A percentile compares a stretch with the other conserved stretches of the same genome.
Conservation (phyloP, 2,329 filamentous ascomycete species). For the Rhynchosporium secalis region DNA sequence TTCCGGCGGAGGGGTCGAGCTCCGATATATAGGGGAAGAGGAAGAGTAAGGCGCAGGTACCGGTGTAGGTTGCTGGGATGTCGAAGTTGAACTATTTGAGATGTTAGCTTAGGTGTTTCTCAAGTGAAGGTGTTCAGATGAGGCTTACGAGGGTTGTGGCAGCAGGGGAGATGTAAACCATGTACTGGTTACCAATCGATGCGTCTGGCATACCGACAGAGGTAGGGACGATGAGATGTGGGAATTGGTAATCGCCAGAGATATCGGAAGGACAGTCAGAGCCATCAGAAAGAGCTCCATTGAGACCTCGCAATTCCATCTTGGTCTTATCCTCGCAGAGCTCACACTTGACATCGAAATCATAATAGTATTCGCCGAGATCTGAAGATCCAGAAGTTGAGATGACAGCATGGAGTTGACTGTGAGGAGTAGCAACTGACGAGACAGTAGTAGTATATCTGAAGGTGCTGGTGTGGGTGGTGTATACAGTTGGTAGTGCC, state of each 20-base stretch:
- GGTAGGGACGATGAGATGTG: constrained; percentile 37
- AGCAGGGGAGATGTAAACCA: constrained; percentile 31
- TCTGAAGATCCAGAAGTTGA: not conserved
- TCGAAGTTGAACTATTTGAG: constrained; percentile 34
- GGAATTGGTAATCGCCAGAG: constrained; percentile 30
- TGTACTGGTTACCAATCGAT: constrained; percentile 29
- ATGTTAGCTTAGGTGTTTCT: no score
- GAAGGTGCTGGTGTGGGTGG: not conserved
- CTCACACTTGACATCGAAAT: not conserved
- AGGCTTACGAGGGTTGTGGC: constrained; percentile 30
- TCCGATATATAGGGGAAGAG: constrained; percentile 36
- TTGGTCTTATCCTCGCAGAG: not conserved
- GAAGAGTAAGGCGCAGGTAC: constrained; percentile 37
- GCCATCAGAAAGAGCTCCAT: not conserved
- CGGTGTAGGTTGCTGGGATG: constrained; percentile 31
- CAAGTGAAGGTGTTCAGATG: no score
- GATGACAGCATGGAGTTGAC: not conserved
- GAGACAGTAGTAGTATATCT: not conserved
- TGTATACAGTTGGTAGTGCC: not conserved
- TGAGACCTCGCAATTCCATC: not conserved
- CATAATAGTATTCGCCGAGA: not conserved
- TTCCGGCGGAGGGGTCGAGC: constrained; percentile 25
- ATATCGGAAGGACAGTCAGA: constrained; percentile 32
- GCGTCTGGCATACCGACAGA: constrained; percentile 27
- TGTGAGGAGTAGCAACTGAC: not conserved